Evolutionary conservation across 768 basidiomycete species (phyloP), one percentile per base, ranked within the genome.

Genomic region (Crassisporium funariophilum): DNA sequence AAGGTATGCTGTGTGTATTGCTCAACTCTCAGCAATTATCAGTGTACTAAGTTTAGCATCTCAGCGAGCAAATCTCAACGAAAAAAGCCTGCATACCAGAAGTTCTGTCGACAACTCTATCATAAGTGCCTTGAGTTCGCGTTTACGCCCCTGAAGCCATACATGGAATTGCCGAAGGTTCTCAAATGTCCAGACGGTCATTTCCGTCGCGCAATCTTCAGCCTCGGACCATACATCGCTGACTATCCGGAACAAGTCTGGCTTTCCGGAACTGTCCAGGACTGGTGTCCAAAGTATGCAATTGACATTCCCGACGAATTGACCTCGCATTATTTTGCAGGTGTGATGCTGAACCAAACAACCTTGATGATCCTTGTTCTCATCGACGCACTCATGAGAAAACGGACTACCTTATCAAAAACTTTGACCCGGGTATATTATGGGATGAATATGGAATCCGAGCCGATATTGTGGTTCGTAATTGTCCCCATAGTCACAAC

Each of bases 181-280:
- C 16, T 64, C 2, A 37, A 34, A 0, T 73, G 67, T 44, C 61
- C 66, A 0, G 67, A 73, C 56, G 67, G 68, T 0, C 65, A 70
- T 44, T 69, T 54, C 43, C 58, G 59, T 1, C 52, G 56, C 1
- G 60, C 49, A 0, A 59, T 70, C 2, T 73, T 55, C 41, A 45
- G 52, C 6, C 47, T 71, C 5, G 67, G 66, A 0, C 66, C 69
- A 2, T 68, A 63, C 39, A 70, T 72, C 23, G 66, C 68, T 0
- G 69, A 73, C 33, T 73, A 73, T 47, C 70, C 70, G 0, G 70
- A 72, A 37, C 71, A 73, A 44, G 66, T 63, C 0, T 60, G 46
- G 40, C 47, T 69, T 0, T 42, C 62, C 0, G 48, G 58, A 9
- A 54, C 67, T 24, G 66, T 73, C 0, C 39, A 52, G 5, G 36